Percentiles rank a stretch among this genome's conserved stretches.
Conservation (phyloP, 2,329 filamentous ascomycete species). For the Sclerotinia trifoliorum region DNA sequence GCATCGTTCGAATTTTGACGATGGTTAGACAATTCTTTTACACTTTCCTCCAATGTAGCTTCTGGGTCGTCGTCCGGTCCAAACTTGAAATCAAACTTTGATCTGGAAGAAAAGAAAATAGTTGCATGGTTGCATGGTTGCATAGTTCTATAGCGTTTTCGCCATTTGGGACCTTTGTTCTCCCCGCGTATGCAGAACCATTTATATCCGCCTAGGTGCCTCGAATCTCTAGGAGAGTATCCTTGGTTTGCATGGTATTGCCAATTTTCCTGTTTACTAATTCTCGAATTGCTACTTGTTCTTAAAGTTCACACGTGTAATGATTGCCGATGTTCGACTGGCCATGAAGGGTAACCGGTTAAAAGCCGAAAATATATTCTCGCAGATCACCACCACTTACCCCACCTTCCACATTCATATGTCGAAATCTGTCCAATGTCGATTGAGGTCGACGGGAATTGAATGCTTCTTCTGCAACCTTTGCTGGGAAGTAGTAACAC, state of each 20-base stretch:
- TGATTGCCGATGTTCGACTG: neutral
- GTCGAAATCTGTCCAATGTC: neutral
- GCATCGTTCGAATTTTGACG: neutral
- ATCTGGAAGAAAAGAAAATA: neutral
- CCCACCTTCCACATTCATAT: constrained; percentile 6
- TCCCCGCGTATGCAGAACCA: neutral
- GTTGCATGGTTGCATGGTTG: neutral
- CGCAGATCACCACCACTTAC: constrained; percentile 8
- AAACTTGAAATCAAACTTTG: neutral
- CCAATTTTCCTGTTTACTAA: constrained; percentile 1
- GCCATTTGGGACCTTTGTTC: neutral
- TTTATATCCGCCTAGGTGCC: neutral
- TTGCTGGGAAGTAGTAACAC: neutral
- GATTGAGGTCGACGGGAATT: constrained; percentile 2
- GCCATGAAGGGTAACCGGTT: neutral
- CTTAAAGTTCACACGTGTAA: neutral
- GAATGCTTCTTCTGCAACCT: neutral
- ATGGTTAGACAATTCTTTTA: neutral
- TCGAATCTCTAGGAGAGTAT: neutral
- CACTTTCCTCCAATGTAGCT: neutral
- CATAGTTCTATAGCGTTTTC: neutral
- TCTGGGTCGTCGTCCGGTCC: neutral
- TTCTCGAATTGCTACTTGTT: neutral
- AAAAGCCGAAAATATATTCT: constrained; percentile 1
- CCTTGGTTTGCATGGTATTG: neutral